phyloP scores from a whole-genome alignment of 345 rosid genomes.

The Geranium rotundifolium region DNA sequence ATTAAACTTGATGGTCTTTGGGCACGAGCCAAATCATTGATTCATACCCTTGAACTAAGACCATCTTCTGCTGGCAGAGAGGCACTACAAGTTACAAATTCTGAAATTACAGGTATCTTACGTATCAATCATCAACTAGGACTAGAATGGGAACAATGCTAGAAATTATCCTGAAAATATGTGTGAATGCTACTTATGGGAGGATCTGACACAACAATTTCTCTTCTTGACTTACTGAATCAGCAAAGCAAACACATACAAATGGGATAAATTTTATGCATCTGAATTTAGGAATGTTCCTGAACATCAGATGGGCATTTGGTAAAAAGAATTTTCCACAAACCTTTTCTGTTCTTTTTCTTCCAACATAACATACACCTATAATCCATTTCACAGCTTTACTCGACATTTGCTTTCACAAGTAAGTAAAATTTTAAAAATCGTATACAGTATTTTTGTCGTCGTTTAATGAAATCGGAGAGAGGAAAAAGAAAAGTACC shows the following conservation, averaged over 20 bases:
- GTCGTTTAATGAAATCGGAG: not conserved
- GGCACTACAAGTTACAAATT: not conserved
- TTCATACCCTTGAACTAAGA: too few species aligned
- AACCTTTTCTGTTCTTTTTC: not conserved
- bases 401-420: too few species aligned
- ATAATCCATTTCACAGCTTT: too few species aligned
- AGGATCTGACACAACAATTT: not conserved
- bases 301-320: not conserved
- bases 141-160: not conserved
- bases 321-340: not conserved
- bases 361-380: not conserved
- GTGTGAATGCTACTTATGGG: not conserved
- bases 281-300: not conserved
- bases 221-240: not conserved
- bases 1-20: not conserved
- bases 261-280: not conserved
- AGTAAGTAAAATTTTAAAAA: too few species aligned
- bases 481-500: constrained; percentile 18
- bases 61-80: too few species aligned
- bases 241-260: not conserved
- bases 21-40: not conserved
- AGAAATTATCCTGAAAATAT: not conserved
- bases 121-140: not conserved
- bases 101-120: not conserved
- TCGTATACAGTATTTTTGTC: too few species aligned